These are phyloP conservation scores for Albatrellus ellisii DNA, from an alignment of 768 basidiomycete species.

Conservation along the genomic window DNA sequence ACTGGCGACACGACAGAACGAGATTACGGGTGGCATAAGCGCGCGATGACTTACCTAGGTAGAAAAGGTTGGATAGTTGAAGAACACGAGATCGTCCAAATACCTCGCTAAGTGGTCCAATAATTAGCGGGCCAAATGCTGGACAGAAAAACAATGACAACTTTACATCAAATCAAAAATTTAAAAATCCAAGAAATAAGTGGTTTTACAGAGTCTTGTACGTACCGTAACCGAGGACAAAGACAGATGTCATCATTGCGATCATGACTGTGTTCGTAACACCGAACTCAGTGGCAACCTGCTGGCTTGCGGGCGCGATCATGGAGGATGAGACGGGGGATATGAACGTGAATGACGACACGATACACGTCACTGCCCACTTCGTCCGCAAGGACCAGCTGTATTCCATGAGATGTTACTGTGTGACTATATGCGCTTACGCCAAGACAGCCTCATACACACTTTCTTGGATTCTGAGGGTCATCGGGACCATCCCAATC, in stretches of 20 bases:
- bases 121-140: conserved; percentile 34
- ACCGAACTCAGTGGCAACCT: conserved; percentile 39
- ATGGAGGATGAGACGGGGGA: conserved; percentile 59
- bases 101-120: conserved; percentile 59
- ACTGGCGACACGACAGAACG: too few species aligned
- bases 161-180: not conserved
- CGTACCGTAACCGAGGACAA: conserved; percentile 47
- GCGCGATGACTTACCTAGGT: conserved; percentile 36
- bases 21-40: too few species aligned
- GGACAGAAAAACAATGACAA: conserved; percentile 4
- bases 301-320: conserved; percentile 48
- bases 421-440: not conserved
- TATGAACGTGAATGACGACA: conserved; percentile 53
- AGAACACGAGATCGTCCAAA: conserved; percentile 55
- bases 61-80: conserved; percentile 51
- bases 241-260: conserved; percentile 47
- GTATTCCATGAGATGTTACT: not conserved
- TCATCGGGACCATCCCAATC: conserved; percentile 45
- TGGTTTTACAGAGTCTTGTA: not conserved
- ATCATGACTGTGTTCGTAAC: conserved; percentile 34
- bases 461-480: conserved; percentile 44
- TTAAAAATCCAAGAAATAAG: not conserved
- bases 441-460: conserved; percentile 8
- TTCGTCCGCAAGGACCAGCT: conserved; percentile 3
- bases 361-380: conserved; percentile 33